These are phyloP conservation scores for Fusarium sp. DNA, from an alignment of 2,329 filamentous ascomycete species.

Conservation along the genomic window DNA sequence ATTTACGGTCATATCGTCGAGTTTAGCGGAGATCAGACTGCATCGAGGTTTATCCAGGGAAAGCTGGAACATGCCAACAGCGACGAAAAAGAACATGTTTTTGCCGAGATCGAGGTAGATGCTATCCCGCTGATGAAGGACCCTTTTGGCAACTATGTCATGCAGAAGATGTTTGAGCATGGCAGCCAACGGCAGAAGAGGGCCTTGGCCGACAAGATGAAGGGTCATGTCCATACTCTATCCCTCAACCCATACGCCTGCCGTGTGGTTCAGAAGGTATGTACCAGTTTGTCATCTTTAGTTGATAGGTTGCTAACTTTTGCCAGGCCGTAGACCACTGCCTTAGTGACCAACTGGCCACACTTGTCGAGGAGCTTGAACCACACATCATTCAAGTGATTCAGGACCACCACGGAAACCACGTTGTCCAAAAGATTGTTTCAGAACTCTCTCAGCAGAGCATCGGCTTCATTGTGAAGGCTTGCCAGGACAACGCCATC, in stretches of 20 bases:
- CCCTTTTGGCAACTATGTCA: constrained; percentile 97
- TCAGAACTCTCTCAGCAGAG: constrained; percentile 80
- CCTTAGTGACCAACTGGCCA: constrained; percentile 88
- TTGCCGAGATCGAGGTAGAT: constrained; percentile 86
- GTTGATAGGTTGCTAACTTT: constrained; percentile 40
- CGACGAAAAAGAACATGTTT: constrained; percentile 93
- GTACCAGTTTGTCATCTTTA: constrained; percentile 20
- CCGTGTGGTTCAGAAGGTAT: constrained; percentile 92
- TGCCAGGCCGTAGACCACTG: constrained; percentile 87
- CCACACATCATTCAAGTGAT: constrained; percentile 80
- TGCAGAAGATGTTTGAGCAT: constrained; percentile 97
- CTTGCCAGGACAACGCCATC: constrained; percentile 79
- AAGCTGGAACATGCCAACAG: constrained; percentile 94
- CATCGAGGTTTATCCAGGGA: constrained; percentile 93
- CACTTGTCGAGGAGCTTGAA: constrained; percentile 85
- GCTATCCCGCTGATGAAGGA: constrained; percentile 92
- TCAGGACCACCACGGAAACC: constrained; percentile 91
- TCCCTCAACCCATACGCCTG: constrained; percentile 94
- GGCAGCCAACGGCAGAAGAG: constrained; percentile 95
- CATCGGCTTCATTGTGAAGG: constrained; percentile 85
- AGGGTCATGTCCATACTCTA: constrained; percentile 80
- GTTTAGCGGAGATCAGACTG: constrained; percentile 95
- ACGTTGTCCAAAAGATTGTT: constrained; percentile 95
- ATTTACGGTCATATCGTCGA: constrained; percentile 90
- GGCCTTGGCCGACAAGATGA: constrained; percentile 86